These are phyloP conservation scores for Thelephora aurantiotincta DNA, from an alignment of 768 basidiomycete genomes.

Conservation along the genomic window DNA sequence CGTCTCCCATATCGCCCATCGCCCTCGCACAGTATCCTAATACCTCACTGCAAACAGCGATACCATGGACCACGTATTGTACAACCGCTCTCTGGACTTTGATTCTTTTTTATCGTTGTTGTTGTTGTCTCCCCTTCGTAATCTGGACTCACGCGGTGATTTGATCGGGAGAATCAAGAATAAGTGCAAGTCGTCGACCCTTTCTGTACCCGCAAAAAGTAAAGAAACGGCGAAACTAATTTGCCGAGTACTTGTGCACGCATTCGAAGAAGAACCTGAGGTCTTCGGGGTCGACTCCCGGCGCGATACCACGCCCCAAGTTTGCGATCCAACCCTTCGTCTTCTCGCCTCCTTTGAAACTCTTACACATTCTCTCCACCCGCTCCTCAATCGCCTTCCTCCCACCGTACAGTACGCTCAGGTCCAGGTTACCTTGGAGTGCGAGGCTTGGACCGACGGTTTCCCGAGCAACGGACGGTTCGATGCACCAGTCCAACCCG, in stretches of 20 bases:
- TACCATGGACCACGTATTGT: too few species aligned
- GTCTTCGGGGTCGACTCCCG: conserved; percentile 89
- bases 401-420: conserved; percentile 74
- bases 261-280: conserved; percentile 86
- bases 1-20: too few species aligned
- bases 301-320: conserved; percentile 94
- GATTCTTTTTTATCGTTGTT: too few species aligned
- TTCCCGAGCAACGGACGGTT: conserved; percentile 55
- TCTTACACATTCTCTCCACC: conserved; percentile 69
- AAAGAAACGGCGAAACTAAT: background rate
- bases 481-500: conserved; percentile 85
- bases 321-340: conserved; percentile 88
- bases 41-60: too few species aligned
- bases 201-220: background rate
- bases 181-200: background rate
- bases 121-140: too few species aligned
- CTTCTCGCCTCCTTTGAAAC: conserved; percentile 46
- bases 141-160: background rate
- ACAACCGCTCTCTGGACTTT: too few species aligned
- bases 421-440: conserved; percentile 92
- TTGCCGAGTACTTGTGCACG: conserved; percentile 63
- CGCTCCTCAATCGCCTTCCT: conserved; percentile 73
- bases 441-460: conserved; percentile 49
- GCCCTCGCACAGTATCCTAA: too few species aligned
- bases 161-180: background rate